Percentiles rank a stretch among this genome's conserved stretches.
phyloP scores from a whole-genome alignment of 768 basidiomycete species.

The Xanthoconium purpureum region DNA sequence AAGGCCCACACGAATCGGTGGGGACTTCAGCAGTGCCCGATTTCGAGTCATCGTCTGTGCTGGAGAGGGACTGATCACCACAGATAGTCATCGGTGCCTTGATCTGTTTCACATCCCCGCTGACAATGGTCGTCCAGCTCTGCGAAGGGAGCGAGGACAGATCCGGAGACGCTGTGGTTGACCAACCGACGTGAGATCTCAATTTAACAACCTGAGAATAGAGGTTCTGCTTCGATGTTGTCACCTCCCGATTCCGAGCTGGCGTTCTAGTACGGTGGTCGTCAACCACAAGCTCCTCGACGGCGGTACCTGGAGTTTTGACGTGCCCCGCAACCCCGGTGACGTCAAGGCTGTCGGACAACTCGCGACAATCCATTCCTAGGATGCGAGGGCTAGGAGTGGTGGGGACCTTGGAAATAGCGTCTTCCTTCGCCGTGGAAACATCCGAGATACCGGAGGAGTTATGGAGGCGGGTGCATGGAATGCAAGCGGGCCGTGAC shows the following conservation, averaged over 20 bases:
- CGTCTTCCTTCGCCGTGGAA: background rate
- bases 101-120: background rate
- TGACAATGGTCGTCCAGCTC: background rate
- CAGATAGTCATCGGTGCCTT: background rate
- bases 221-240: background rate
- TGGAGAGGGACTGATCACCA: background rate
- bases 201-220: background rate
- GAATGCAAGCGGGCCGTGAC: conserved; percentile 1
- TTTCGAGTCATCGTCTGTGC: too few species aligned
- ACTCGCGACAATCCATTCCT: background rate
- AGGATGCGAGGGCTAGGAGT: background rate
- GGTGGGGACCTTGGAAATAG: background rate
- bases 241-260: background rate
- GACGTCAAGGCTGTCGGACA: background rate
- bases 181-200: background rate
- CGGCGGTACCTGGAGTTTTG: too few species aligned
- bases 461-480: background rate
- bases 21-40: too few species aligned
- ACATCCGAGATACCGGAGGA: background rate
- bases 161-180: background rate
- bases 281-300: too few species aligned
- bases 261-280: too few species aligned
- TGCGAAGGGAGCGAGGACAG: conserved; percentile 8
- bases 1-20: background rate
- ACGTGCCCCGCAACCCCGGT: too few species aligned